Conservation (phyloP, 208 protist species). For the Trypanosomatidae sp. region DNA sequence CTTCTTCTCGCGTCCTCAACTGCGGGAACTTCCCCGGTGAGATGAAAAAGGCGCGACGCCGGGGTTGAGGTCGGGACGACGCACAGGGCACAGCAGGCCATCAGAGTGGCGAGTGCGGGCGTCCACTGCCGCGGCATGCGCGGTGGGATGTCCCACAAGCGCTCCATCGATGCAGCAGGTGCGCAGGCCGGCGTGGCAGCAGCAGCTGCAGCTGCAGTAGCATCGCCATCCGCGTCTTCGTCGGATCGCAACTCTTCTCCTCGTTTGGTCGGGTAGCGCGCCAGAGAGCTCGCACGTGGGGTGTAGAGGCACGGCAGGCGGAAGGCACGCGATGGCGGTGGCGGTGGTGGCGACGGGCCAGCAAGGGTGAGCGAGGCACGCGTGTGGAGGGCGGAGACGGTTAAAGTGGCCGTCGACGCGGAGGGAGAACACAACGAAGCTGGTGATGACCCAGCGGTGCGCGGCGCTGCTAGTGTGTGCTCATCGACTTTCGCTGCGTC, state of each 20-base stretch:
- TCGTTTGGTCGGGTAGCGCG: background rate
- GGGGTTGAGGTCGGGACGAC: constrained; percentile 1
- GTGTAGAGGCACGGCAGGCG: background rate
- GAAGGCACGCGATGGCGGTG: background rate
- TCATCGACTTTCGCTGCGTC: too few species aligned
- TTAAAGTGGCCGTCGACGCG: too few species aligned
- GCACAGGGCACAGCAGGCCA: constrained; percentile 27
- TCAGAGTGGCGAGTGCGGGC: constrained; percentile 18
- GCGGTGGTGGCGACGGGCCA: too few species aligned
- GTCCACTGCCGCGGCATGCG: constrained; percentile 20
- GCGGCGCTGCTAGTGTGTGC: too few species aligned
- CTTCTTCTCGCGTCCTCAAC: background rate
- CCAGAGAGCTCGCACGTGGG: too few species aligned
- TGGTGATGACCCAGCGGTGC: too few species aligned
- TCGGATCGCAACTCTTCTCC: background rate
- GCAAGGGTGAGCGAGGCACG: too few species aligned
- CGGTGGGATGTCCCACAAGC: constrained; percentile 20
- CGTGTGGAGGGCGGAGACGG: too few species aligned
- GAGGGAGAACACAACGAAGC: too few species aligned
- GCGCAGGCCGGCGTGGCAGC: constrained; percentile 12
- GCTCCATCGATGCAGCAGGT: constrained; percentile 22
- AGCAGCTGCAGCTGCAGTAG: background rate
- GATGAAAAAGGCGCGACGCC: constrained; percentile 1
- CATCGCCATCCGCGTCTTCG: background rate
- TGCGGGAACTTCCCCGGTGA: constrained; percentile 2